Base-by-base conservation (phyloP, 2,329 filamentous ascomycete species). In the Venturiaceae sp. region DNA sequence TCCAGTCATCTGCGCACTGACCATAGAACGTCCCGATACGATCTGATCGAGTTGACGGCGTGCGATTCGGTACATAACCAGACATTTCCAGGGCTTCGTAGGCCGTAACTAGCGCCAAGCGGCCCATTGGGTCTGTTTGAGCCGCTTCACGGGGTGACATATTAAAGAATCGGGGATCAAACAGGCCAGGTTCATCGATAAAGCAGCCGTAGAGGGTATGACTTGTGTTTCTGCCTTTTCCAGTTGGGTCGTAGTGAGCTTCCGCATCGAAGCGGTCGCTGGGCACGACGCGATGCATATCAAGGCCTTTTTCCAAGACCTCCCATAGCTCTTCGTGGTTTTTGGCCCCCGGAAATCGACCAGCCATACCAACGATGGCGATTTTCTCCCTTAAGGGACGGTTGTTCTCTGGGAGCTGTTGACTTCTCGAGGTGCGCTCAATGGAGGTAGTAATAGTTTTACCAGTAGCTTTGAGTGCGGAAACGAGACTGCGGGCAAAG, bases 281-380 rank as follows among this genome's bases (percentile, higher is more conserved):
- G 1, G 87, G 87, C 5, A 87, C 77, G 61, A 80, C 79, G 60
- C 82, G 79, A 67, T 90, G 86, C 33, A 90, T 86, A 69, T 90
- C 87, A 7, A 90, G 79, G 13, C 88, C 88, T 69, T 87, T 84
- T 68, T 85, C 82, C 21, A 92, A 77, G 3, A 91, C 76, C 60
- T 89, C 83, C 88, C 88, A 92, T 30, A 92, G 81, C 58, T 82
- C 82, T 60, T 90, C 85, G 61, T 84, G 80, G 66, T 80, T 86
- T 14, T 83, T 85, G 54, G 87, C 85, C 64, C 87, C 84, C 1
- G 88, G 88, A 69, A 90, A 91, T 54, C 88, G 81, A 55, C 88
- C 87, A 50, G 88, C 82, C 82, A 90, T 88, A 56, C 90, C 90
- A 34, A 95, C 87, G 62, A 95, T 91, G 59, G 90, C 90, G 62